Evolutionary conservation across 2,329 filamentous ascomycete species (phyloP).

Genomic region (Colletotrichum lindemuthianum): DNA sequence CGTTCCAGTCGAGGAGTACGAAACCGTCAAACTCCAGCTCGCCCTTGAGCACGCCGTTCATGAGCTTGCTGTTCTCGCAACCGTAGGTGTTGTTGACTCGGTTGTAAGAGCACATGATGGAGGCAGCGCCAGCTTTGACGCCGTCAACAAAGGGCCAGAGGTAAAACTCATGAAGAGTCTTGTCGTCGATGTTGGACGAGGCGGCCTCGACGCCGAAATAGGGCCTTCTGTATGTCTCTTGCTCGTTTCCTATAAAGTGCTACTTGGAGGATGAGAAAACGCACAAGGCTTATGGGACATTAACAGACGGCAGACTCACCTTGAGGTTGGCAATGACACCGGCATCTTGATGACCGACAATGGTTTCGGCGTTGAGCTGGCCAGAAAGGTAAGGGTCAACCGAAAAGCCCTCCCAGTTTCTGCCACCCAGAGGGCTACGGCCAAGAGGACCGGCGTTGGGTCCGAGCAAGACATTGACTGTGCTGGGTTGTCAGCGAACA

Average conservation of each 20-base stretch:
- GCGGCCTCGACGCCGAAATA: slow-evolving; percentile 54
- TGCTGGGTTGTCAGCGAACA: neutral
- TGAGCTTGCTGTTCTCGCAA: slow-evolving; percentile 74
- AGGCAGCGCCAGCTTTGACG: slow-evolving; percentile 67
- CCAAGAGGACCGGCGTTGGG: slow-evolving; percentile 48
- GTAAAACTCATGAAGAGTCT: slow-evolving; percentile 71
- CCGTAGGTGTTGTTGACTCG: slow-evolving; percentile 77
- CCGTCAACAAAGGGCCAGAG: slow-evolving; percentile 78
- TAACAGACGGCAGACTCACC: neutral
- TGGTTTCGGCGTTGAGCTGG: slow-evolving; percentile 59
- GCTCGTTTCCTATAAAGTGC: slow-evolving; percentile 79
- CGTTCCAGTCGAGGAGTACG: slow-evolving; percentile 65
- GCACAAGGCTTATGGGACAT: too few species aligned
- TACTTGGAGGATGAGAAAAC: slow-evolving; percentile 55
- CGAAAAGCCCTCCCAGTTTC: slow-evolving; percentile 52
- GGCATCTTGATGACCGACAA: slow-evolving; percentile 49
- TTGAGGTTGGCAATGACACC: slow-evolving; percentile 73
- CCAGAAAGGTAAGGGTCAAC: slow-evolving; percentile 69
- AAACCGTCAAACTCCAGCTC: slow-evolving; percentile 63
- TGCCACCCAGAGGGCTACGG: slow-evolving; percentile 43
- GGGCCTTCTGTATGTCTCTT: slow-evolving; percentile 76
- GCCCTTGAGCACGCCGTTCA: slow-evolving; percentile 74
- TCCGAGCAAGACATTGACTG: slow-evolving; percentile 46
- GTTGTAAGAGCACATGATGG: slow-evolving; percentile 73
- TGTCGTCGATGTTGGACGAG: slow-evolving; percentile 69